Evolutionary conservation across 2,329 filamentous ascomycete species (phyloP), one percentile per base, ranked within the genome.

Genomic region (Fusarium domesticum): DNA sequence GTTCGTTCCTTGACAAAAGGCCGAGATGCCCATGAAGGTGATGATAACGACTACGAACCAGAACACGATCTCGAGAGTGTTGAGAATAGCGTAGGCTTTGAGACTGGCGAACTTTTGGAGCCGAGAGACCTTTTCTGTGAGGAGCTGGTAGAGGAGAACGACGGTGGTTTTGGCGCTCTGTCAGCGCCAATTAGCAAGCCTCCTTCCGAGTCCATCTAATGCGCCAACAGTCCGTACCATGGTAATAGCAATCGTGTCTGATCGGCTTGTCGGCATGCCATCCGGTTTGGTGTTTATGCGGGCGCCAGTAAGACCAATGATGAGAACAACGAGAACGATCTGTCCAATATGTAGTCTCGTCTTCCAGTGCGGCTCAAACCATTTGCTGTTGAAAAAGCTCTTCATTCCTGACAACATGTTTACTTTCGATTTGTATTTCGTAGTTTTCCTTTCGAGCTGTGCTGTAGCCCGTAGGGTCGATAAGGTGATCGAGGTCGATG

Each of bases 11-110:
- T 49, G 6, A 2, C 51, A 57, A 2, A 47, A 48, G 10, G 1
- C 17, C 6, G 48, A 51, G 7, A 52, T 42, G 0, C 48, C 51
- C 6, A 43, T 50, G 2, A 60, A 52, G 0, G 47, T 46, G n/a
- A 63, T 23, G 2, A 61, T 52, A 18, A 58, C 37, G 1, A 64
- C 57, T 0, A 54, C 61, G 35, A 47, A 47, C 59, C 60, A 62
- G 18, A 62, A 62, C 6, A 58, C 11, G 1, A 58, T 50, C 18
- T 61, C 59, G 7, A 61, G 35, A 0, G 53, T 52, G 41, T 61
- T 61, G 14, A 60, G 42, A 1, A 62, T 45, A 0, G 51, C 46
- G 11, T 57, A 54, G 3, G 59, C 51, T 6, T 61, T 60, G 1
- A 58, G 41, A 10, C 53, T 61, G 6, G 37, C 45, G 42, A 50